These are phyloP conservation scores for Malassezia pachydermatis DNA, from an alignment of 1,284 basidiomycete species.

Conservation along the genomic window DNA sequence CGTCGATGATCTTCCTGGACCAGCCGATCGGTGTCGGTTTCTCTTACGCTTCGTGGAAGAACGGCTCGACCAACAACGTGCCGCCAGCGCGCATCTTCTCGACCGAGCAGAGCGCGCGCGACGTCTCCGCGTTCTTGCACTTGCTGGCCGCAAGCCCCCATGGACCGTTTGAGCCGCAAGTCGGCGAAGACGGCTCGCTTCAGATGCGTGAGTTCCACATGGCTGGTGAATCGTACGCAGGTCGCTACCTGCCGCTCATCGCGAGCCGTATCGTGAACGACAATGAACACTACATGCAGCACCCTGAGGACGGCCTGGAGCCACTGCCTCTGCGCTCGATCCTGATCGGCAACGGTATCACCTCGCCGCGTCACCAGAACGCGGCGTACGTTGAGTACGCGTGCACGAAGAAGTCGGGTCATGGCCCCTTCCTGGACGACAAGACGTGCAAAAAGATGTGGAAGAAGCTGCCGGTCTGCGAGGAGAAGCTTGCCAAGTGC, in stretches of 20 bases:
- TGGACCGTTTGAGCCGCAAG: neutral
- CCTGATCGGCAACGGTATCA: conserved; percentile 47
- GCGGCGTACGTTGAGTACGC: conserved; percentile 41
- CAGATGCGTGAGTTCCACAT: conserved; percentile 30
- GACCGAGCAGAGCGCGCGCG: conserved; percentile 31
- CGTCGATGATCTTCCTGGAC: conserved; percentile 43
- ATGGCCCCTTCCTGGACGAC: conserved; percentile 28
- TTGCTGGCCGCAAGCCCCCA: conserved; percentile 35
- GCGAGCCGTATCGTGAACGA: conserved; percentile 38
- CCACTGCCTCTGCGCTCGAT: conserved; percentile 35
- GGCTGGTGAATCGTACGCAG: conserved; percentile 43
- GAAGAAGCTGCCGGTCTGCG: conserved; percentile 27
- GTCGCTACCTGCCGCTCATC: conserved; percentile 38
- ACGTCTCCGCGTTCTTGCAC: conserved; percentile 43
- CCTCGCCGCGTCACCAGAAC: conserved; percentile 38
- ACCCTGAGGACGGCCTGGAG: conserved; percentile 33
- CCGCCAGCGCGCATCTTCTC: conserved; percentile 35
- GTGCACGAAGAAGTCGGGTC: conserved; percentile 32
- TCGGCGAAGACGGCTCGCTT: neutral
- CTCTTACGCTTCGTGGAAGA: conserved; percentile 44
- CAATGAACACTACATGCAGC: conserved; percentile 29
- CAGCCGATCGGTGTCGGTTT: conserved; percentile 45
- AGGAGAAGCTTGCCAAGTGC: conserved; percentile 37
- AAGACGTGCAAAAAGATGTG: conserved; percentile 30
- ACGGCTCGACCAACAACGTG: conserved; percentile 25